Evolutionary conservation across 2,329 filamentous ascomycete species (phyloP).

Genomic region (Rugonectria rugulosa): DNA sequence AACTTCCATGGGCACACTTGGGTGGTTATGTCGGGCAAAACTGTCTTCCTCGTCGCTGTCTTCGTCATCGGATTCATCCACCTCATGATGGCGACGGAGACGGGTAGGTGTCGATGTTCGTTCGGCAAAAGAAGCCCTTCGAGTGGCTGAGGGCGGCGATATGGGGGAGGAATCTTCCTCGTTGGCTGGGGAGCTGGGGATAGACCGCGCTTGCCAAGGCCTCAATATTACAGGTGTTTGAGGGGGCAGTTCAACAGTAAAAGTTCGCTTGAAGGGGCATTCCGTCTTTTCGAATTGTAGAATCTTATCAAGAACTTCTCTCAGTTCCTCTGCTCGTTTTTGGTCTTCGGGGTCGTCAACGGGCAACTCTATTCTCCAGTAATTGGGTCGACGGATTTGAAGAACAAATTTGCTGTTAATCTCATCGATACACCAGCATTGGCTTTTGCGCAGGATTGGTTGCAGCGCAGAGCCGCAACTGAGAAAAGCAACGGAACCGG

Average conservation of each 20-base stretch:
- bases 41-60: conserved; percentile 15
- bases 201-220: conserved; percentile 64
- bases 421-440: conserved; percentile 93
- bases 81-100: conserved; percentile 8
- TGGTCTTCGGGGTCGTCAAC: conserved; percentile 57
- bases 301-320: conserved; percentile 73
- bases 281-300: conserved; percentile 87
- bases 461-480: conserved; percentile 85
- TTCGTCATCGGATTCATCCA: conserved; percentile 12
- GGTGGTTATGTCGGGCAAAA: conserved; percentile 14
- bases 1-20: conserved; percentile 11
- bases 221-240: conserved; percentile 70
- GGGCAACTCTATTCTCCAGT: conserved; percentile 90
- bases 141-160: conserved; percentile 19
- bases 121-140: conserved; percentile 27
- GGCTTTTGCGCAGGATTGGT: conserved; percentile 86
- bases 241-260: conserved; percentile 77
- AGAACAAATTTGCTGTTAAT: conserved; percentile 83
- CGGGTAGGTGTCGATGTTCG: conserved; percentile 27
- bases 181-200: conserved; percentile 15
- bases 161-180: conserved; percentile 17
- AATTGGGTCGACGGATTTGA: conserved; percentile 81
- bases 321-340: conserved; percentile 70
- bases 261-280: conserved; percentile 83
- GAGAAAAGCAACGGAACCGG: conserved; percentile 85